These are phyloP conservation scores for Coemansia sp. DNA, from an alignment of 192 early-diverging fungal genomes.

Conservation along the genomic window DNA sequence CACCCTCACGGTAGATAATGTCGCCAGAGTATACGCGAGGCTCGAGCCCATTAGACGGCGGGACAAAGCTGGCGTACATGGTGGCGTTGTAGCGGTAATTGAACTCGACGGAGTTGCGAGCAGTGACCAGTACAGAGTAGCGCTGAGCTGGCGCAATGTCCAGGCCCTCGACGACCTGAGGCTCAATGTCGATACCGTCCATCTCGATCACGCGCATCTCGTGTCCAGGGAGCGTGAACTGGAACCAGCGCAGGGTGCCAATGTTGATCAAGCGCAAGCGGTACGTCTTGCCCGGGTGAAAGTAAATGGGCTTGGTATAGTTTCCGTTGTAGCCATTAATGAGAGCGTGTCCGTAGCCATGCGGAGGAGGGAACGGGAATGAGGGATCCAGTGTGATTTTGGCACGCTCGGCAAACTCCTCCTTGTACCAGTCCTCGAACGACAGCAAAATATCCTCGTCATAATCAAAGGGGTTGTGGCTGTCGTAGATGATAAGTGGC, in stretches of 20 bases:
- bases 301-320: constrained; percentile 53
- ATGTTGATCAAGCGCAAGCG: constrained; percentile 79
- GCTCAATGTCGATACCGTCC: constrained; percentile 66
- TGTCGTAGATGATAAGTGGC: constrained; percentile 67
- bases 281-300: constrained; percentile 74
- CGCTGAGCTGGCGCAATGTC: constrained; percentile 70
- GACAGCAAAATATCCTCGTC: constrained; percentile 64
- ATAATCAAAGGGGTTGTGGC: constrained; percentile 52
- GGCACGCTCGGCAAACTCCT: constrained; percentile 55
- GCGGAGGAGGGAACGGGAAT: constrained; percentile 58
- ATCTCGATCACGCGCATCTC: constrained; percentile 74
- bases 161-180: constrained; percentile 55
- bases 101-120: constrained; percentile 53
- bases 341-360: constrained; percentile 54
- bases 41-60: constrained; percentile 46
- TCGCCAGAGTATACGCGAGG: constrained; percentile 54
- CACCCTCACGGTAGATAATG: constrained; percentile 60
- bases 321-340: constrained; percentile 50
- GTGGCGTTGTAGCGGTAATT: constrained; percentile 70
- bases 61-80: constrained; percentile 56
- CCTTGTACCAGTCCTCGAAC: constrained; percentile 71
- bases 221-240: constrained; percentile 74
- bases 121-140: constrained; percentile 72
- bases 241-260: constrained; percentile 65
- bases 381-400: constrained; percentile 50